Evolutionary conservation across 23 red algal genomes (phyloP), one percentile per base, ranked within the genome.

Genomic region (Gracilaria gracilis): DNA sequence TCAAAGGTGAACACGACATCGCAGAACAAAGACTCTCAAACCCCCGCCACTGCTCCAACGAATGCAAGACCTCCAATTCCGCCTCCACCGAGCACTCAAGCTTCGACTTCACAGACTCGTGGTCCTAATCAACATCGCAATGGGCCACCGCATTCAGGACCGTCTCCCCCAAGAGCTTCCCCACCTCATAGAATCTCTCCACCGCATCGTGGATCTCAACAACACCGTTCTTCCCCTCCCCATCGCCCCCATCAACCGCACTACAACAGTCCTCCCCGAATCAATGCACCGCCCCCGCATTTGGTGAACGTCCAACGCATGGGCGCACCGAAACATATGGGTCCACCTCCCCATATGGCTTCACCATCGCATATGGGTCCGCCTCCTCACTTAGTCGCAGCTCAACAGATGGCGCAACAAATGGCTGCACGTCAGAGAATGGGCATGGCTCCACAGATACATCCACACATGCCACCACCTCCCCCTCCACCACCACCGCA

Each of bases 31-130:
- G 72, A 77, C 46, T 50, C 72, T 25, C 50, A 77, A 25, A 51
- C 29, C 25, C 40, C 72, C 3, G 8, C 72, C 35, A 37, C 40
- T 19, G 46, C 72, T 50, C 40, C 72, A 29, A 51, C 72, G 31
- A 77, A 77, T 50, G 72, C 72, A 0, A 77, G 72, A 77, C 72
- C 72, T 77, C 72, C 72, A 17, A 77, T 77, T 20, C 72, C 72
- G 9, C 72, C 72, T 29, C 20, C n/a, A 5, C 19, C 72, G 14
- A 77, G 4, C 28, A 40, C 72, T 16, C 72, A 77, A 31, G 39
- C 27, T 51, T 17, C 23, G 27, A 51, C 23, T 34, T 69, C 64
- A 37, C 72, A 77, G n/a, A 40, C 72, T 15, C 72, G 72, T 0
- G 50, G 50, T 77, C 32, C 72, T 15, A 15, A 0, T 50, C 72